phyloP scores from a whole-genome alignment of 2,329 filamentous ascomycete species.

The Trichoderma sp. region DNA sequence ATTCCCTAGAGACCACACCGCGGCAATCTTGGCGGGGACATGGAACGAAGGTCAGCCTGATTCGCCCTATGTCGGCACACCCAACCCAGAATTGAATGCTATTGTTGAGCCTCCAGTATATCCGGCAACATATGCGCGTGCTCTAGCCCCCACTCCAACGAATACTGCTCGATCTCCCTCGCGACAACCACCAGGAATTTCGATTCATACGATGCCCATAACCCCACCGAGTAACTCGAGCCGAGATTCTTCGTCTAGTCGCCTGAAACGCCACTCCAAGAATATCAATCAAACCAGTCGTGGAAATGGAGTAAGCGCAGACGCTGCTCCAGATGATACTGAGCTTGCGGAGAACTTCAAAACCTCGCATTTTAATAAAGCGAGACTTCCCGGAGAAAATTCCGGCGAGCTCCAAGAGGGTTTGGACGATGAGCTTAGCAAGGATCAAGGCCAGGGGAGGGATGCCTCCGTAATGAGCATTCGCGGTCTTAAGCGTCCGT shows the following conservation, averaged over 20 bases:
- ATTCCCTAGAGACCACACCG: conserved; percentile 53
- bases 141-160: conserved; percentile 1
- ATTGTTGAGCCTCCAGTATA: conserved; percentile 32
- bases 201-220: background rate
- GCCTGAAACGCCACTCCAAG: conserved; percentile 6
- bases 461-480: conserved; percentile 26
- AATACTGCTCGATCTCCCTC: background rate
- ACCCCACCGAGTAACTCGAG: background rate
- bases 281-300: background rate
- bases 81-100: conserved; percentile 32
- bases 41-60: conserved; percentile 68
- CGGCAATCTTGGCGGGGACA: conserved; percentile 58
- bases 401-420: background rate
- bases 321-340: conserved; percentile 16
- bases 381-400: background rate
- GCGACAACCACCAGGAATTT: background rate
- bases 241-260: background rate
- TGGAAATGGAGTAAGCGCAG: conserved; percentile 8
- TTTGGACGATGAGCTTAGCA: conserved; percentile 28
- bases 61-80: conserved; percentile 51
- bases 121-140: conserved; percentile 11
- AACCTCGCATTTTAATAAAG: background rate
- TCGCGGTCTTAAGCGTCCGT: conserved; percentile 45
- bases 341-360: background rate
- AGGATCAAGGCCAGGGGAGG: conserved; percentile 13